Evolutionary conservation across 2,329 filamentous ascomycete species (phyloP).

Genomic region (Tolypocladium pustulatum): DNA sequence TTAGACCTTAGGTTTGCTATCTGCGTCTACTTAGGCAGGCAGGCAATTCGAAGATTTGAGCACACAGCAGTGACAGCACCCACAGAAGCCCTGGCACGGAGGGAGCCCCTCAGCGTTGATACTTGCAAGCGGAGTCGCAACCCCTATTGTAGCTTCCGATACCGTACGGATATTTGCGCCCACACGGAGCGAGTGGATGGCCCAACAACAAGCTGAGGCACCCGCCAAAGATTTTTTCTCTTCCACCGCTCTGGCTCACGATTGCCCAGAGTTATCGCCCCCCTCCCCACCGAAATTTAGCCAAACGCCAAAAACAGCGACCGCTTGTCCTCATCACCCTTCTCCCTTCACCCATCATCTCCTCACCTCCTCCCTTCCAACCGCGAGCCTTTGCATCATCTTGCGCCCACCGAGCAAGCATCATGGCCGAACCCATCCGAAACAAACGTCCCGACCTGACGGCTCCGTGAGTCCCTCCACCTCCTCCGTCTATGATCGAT

Average conservation of each 20-base stretch:
- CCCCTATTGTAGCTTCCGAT: not conserved
- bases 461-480: slow-evolving; percentile 43
- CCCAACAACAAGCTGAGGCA: slow-evolving; percentile 16
- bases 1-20: not conserved
- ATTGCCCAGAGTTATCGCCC: not conserved
- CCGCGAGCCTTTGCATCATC: slow-evolving; percentile 12
- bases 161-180: slow-evolving; percentile 9
- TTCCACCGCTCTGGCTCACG: not conserved
- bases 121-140: not conserved
- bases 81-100: not conserved
- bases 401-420: slow-evolving; percentile 20
- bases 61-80: too few species aligned
- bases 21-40: not conserved
- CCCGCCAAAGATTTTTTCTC: slow-evolving; percentile 20
- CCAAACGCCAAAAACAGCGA: slow-evolving; percentile 23
- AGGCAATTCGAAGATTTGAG: not conserved
- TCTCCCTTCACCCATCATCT: slow-evolving; percentile 17
- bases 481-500: slow-evolving; percentile 3
- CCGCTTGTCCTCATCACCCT: slow-evolving; percentile 17
- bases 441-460: slow-evolving; percentile 49
- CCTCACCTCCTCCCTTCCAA: slow-evolving; percentile 17
- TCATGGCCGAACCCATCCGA: slow-evolving; percentile 54
- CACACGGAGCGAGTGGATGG: not conserved
- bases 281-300: slow-evolving; percentile 29
- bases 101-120: not conserved